phyloP scores from a whole-genome alignment of 805 yeast genomes.

The Candida nemodendra region DNA sequence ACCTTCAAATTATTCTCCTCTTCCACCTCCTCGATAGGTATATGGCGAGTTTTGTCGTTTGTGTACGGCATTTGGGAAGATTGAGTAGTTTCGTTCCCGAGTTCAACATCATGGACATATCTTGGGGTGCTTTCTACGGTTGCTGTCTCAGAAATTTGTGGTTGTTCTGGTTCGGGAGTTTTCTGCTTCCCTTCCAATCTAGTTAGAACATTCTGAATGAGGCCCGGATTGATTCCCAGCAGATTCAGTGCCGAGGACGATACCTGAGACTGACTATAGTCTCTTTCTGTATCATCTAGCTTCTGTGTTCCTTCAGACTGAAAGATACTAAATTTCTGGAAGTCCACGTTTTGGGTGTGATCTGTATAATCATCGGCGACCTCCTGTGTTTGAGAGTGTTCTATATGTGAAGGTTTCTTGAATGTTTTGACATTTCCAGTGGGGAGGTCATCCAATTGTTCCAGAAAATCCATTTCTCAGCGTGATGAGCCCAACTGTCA shows the following conservation, averaged over 20 bases:
- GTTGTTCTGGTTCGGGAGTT: background rate
- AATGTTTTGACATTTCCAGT: conserved; percentile 6
- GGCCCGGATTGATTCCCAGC: conserved; percentile 15
- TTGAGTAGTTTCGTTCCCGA: background rate
- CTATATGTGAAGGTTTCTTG: conserved; percentile 1
- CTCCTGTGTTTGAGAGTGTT: background rate
- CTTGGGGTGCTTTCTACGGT: background rate
- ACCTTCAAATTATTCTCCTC: background rate
- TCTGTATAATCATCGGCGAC: background rate
- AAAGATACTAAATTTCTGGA: conserved; percentile 7
- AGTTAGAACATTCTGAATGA: conserved; percentile 16
- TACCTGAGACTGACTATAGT: background rate
- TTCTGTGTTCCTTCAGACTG: conserved; percentile 1
- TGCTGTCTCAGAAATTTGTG: background rate
- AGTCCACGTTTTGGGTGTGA: conserved; percentile 1
- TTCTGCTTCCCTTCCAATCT: conserved; percentile 13
- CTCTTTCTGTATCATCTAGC: conserved; percentile 2
- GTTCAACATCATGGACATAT: background rate
- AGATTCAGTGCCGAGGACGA: conserved; percentile 8
- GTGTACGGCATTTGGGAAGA: background rate
- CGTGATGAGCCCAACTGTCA: too few relatives aligned
- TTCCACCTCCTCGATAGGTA: background rate
- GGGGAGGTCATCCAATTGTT: conserved; percentile 20
- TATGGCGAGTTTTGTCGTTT: background rate
- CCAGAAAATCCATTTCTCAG: conserved; percentile 22